phyloP scores from a whole-genome alignment of 2,329 filamentous ascomycete genomes.

The Reticulascus tulasneorum region DNA sequence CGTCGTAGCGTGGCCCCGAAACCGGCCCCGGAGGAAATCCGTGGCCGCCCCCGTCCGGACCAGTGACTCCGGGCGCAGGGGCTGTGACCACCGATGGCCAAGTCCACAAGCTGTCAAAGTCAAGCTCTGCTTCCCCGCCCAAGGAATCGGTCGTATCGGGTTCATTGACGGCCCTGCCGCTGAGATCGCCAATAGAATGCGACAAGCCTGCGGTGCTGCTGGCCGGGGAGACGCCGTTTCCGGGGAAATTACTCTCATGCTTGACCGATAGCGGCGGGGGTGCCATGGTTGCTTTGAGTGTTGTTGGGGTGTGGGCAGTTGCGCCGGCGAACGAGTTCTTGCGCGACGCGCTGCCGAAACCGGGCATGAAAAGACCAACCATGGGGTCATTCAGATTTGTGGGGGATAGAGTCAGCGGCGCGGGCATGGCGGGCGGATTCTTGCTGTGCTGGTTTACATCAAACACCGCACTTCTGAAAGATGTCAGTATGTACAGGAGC shows the following conservation, averaged over 20 bases:
- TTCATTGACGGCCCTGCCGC: constrained; percentile 7
- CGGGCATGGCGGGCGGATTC: constrained; percentile 18
- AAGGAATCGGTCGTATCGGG: constrained; percentile 23
- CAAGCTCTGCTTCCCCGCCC: constrained; percentile 30
- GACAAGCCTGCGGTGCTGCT: constrained; percentile 13
- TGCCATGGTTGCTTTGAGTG: constrained; percentile 7
- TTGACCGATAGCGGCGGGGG: constrained; percentile 10
- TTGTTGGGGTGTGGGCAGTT: not conserved
- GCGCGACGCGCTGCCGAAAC: constrained; percentile 7
- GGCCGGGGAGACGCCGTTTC: constrained; percentile 10
- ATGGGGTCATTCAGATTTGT: constrained; percentile 19
- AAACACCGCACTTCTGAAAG: constrained; percentile 40
- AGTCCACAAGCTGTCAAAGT: constrained; percentile 33
- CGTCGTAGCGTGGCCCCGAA: constrained; percentile 5
- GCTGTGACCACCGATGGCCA: constrained; percentile 12
- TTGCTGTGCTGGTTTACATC: constrained; percentile 8
- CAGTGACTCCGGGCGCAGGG: not conserved
- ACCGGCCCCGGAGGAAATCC: constrained; percentile 2
- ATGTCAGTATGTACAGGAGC: constrained; percentile 45
- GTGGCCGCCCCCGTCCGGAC: not conserved
- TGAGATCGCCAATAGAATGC: constrained; percentile 7
- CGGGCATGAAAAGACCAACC: constrained; percentile 21
- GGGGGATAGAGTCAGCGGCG: constrained; percentile 11
- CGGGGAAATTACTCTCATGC: constrained; percentile 7
- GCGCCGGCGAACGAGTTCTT: constrained; percentile 10